phyloP scores from a whole-genome alignment of 805 yeast species.

The Metschnikowia lachancei region DNA sequence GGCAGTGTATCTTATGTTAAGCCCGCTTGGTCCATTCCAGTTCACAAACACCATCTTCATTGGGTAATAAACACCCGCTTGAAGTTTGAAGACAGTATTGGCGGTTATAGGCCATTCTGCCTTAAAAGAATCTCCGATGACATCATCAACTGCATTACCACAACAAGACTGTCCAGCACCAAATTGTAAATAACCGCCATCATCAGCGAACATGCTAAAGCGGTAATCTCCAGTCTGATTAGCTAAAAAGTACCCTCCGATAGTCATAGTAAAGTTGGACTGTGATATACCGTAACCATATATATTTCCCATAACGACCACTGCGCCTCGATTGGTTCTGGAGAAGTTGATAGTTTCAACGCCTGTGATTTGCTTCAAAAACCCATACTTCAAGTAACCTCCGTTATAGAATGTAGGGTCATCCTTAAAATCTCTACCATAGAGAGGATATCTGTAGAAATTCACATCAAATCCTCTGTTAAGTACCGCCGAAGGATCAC shows the following conservation, averaged over 20 bases:
- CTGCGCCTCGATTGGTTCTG: neutral
- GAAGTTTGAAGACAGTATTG: neutral
- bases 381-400: slow-evolving; percentile 8
- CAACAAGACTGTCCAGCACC: slow-evolving; percentile 11
- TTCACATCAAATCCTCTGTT: slow-evolving; percentile 5
- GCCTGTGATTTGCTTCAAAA: slow-evolving; percentile 1
- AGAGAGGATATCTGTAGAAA: slow-evolving; percentile 8
- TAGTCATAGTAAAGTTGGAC: slow-evolving; percentile 10
- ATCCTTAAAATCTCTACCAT: neutral
- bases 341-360: slow-evolving; percentile 4
- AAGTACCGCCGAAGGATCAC: slow-evolving; percentile 1
- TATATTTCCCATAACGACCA: neutral
- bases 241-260: slow-evolving; percentile 11
- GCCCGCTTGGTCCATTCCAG: slow-evolving; percentile 6
- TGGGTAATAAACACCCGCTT: slow-evolving; percentile 10
- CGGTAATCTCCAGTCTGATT: slow-evolving; percentile 6
- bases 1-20: neutral
- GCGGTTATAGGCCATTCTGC: slow-evolving; percentile 7
- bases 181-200: slow-evolving; percentile 8
- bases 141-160: slow-evolving; percentile 6
- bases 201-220: slow-evolving; percentile 9
- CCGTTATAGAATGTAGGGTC: slow-evolving; percentile 6
- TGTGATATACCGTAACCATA: slow-evolving; percentile 3
- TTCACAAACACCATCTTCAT: slow-evolving; percentile 8
- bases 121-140: slow-evolving; percentile 6